phyloP scores from a whole-genome alignment of 495 filamentous ascomycete genomes.

The Podospora didyma region DNA sequence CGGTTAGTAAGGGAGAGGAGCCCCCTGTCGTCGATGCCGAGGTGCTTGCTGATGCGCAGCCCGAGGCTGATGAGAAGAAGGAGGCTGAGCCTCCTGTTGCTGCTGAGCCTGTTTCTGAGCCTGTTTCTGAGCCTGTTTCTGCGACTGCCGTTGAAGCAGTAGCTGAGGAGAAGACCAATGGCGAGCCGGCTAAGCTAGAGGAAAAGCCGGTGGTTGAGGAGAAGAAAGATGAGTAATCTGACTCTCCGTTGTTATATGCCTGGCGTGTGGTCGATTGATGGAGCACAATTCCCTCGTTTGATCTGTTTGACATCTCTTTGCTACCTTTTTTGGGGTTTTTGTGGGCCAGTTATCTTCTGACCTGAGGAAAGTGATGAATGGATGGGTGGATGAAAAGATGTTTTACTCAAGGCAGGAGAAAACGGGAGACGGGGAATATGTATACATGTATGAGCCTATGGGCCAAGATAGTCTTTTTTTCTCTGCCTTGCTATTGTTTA shows the following conservation, averaged over 20 bases:
- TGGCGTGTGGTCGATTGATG: too few species aligned
- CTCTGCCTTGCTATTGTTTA: too few species aligned
- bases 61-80: slow-evolving; percentile 1
- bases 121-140: neutral
- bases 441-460: too few species aligned
- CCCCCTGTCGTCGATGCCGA: neutral
- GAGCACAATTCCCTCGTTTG: too few species aligned
- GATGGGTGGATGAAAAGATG: neutral
- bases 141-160: neutral
- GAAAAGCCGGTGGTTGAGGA: slow-evolving; percentile 12
- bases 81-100: neutral
- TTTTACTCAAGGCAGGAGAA: neutral
- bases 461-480: too few species aligned
- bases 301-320: too few species aligned
- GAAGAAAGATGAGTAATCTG: neutral
- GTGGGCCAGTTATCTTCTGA: too few species aligned
- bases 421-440: too few species aligned
- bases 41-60: neutral
- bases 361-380: slow-evolving; percentile 10
- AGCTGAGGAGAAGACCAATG: slow-evolving; percentile 6
- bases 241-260: too few species aligned
- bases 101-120: neutral
- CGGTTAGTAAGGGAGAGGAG: slow-evolving; percentile 12
- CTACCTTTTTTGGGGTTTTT: too few species aligned
- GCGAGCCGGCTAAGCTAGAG: slow-evolving; percentile 5